Evolutionary conservation across 495 filamentous ascomycete species (phyloP).

Genomic region (Thozetella sp.): DNA sequence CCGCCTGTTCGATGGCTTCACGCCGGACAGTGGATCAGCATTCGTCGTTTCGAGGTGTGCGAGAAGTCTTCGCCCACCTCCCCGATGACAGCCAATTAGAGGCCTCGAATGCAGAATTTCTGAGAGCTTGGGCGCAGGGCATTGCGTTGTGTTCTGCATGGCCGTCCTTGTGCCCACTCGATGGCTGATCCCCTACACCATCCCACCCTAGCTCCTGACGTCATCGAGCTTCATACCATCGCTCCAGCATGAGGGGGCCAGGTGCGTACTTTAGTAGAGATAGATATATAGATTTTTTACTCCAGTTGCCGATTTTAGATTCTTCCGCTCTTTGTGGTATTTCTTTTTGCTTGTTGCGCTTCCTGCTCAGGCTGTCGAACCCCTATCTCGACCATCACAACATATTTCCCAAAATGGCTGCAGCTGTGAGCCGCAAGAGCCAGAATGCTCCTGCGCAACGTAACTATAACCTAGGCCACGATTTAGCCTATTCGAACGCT

Average conservation of each 20-base stretch:
- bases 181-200: constrained; percentile 1
- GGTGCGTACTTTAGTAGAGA: not conserved
- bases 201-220: not conserved
- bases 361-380: not conserved
- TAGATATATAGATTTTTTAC: not conserved
- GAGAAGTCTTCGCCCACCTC: not conserved
- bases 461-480: not conserved
- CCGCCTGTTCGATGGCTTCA: too few species aligned
- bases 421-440: not conserved
- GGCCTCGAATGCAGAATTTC: not conserved
- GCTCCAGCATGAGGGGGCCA: not conserved
- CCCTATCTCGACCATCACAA: not conserved
- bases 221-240: not conserved
- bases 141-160: not conserved
- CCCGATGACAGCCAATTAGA: not conserved
- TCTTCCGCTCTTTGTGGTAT: not conserved
- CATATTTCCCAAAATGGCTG: not conserved
- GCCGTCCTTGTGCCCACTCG: not conserved
- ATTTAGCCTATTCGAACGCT: not conserved
- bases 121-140: not conserved
- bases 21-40: too few species aligned
- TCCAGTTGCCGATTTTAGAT: not conserved
- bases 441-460: not conserved
- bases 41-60: not conserved
- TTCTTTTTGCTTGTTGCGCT: not conserved